phyloP scores from a whole-genome alignment of 208 protist species.

The Naegleria fowleri region DNA sequence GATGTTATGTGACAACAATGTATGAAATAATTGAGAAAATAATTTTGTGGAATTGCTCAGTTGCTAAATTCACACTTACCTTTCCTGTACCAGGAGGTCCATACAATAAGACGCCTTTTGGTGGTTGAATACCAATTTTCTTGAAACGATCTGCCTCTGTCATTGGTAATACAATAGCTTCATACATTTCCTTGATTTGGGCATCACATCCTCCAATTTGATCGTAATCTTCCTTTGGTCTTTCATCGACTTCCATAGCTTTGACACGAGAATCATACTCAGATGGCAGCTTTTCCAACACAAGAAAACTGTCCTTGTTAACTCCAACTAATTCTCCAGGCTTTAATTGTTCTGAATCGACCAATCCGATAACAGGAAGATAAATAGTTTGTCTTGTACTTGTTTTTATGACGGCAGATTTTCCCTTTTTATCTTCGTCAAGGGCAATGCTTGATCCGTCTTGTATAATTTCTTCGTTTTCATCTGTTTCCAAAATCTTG shows the following conservation, averaged over 20 bases:
- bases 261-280: conserved; percentile 99
- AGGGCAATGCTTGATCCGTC: conserved; percentile 63
- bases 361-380: conserved; percentile 98
- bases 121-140: conserved; percentile 97
- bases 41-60: conserved; percentile 14
- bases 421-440: conserved; percentile 63
- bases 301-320: conserved; percentile 99
- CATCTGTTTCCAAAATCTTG: conserved; percentile 39
- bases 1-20: conserved; percentile 41
- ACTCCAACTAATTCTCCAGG: conserved; percentile 99
- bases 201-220: conserved; percentile 99
- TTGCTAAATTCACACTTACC: conserved; percentile 55
- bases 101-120: conserved; percentile 95
- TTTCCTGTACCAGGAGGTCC: conserved; percentile 96
- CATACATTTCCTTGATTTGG: conserved; percentile 96
- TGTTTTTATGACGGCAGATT: conserved; percentile 98
- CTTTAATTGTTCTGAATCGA: conserved; percentile 87
- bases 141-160: conserved; percentile 96
- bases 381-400: conserved; percentile 98
- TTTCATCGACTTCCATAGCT: conserved; percentile 99
- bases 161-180: conserved; percentile 99
- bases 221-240: conserved; percentile 97
- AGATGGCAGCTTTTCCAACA: conserved; percentile 97
- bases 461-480: conserved; percentile 46
- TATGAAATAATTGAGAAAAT: conserved; percentile 30